A percentile compares a stretch with the other conserved stretches of the same genome.
These are phyloP conservation scores for Venturia aucupariae DNA, from an alignment of 2,329 filamentous ascomycete genomes.

Conservation along the genomic window DNA sequence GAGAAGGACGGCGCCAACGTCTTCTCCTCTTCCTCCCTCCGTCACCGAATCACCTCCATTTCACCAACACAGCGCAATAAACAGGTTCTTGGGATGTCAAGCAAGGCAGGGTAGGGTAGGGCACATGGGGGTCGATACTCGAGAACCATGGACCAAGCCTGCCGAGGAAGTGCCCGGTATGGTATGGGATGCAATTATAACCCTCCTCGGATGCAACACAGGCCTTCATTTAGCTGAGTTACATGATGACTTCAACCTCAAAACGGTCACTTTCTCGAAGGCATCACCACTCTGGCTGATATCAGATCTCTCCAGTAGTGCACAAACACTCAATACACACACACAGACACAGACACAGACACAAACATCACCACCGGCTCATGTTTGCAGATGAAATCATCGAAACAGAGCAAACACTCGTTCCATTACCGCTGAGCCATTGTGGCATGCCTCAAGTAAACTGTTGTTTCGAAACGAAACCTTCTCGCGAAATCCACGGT, in stretches of 20 bases:
- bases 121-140: not conserved
- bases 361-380: too few relatives aligned
- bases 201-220: too few relatives aligned
- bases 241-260: not conserved
- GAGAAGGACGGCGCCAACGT: too few relatives aligned
- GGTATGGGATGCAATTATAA: too few relatives aligned
- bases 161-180: not conserved
- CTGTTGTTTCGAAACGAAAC: not conserved
- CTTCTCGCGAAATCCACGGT: not conserved
- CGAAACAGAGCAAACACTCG: not conserved
- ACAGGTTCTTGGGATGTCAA: too few relatives aligned
- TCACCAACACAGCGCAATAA: too few relatives aligned
- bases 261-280: not conserved
- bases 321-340: too few relatives aligned
- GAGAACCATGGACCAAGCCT: not conserved
- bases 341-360: not conserved
- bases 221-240: not conserved
- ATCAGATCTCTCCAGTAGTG: too few relatives aligned
- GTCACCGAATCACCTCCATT: too few relatives aligned
- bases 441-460: not conserved
- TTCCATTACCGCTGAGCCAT: not conserved
- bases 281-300: not conserved
- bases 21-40: too few relatives aligned
- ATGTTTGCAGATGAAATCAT: too few relatives aligned
- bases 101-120: not conserved